Evolutionary conservation across 208 protist species (phyloP).

Genomic region (Acanthamoeba triangularis): DNA sequence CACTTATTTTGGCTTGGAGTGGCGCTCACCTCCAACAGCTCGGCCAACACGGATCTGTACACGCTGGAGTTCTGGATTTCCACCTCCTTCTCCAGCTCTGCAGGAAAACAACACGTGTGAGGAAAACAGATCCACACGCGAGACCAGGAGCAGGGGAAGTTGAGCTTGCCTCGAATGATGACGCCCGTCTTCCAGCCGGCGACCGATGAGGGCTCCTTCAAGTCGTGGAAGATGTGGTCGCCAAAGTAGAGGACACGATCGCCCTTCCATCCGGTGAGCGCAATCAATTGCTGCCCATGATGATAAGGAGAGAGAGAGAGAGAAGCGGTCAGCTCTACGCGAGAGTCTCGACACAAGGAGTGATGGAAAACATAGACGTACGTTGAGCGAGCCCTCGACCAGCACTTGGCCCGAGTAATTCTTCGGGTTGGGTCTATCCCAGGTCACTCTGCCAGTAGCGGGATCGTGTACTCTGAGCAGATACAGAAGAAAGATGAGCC

Average conservation of each 20-base stretch:
- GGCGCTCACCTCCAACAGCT: conserved; percentile 4
- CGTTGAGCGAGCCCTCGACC: conserved; percentile 53
- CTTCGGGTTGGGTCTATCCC: conserved; percentile 37
- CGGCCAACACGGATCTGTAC: conserved; percentile 74
- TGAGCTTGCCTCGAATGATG: conserved; percentile 73
- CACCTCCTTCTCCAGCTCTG: conserved; percentile 80
- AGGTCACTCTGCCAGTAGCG: not conserved
- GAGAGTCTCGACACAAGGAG: conserved; percentile 35
- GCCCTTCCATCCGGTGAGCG: conserved; percentile 64
- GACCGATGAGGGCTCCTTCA: conserved; percentile 78
- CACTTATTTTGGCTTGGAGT: not conserved
- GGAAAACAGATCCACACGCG: not conserved
- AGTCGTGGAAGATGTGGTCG: conserved; percentile 80
- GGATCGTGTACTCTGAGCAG: conserved; percentile 21
- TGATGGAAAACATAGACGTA: conserved; percentile 32
- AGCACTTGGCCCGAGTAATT: conserved; percentile 31
- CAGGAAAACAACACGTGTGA: not conserved
- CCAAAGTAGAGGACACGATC: conserved; percentile 81
- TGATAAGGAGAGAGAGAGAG: not conserved
- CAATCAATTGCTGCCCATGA: conserved; percentile 48
- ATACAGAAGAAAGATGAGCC: not conserved
- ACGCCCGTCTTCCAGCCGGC: conserved; percentile 81
- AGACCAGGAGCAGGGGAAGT: not conserved
- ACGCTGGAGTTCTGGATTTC: conserved; percentile 82
- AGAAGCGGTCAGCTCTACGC: not conserved